Conservation (phyloP, 352 stramenopile species). For the Thalassiosira sp. region DNA sequence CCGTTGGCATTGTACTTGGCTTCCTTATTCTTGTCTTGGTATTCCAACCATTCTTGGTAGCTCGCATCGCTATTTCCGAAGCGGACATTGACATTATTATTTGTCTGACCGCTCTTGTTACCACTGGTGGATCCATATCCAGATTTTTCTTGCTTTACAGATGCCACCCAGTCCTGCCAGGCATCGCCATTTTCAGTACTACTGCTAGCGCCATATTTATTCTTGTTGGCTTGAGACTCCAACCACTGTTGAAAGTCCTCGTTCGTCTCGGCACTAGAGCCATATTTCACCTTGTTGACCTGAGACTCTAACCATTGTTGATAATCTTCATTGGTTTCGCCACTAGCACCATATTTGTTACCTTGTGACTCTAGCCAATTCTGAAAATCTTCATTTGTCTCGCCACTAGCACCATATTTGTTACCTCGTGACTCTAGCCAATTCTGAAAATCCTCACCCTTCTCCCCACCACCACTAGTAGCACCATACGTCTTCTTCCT, state of each 20-base stretch:
- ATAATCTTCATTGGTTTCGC: neutral
- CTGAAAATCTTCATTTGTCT: neutral
- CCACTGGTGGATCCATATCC: constrained; percentile 3
- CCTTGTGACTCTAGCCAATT: constrained; percentile 1
- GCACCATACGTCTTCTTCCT: constrained; percentile 6
- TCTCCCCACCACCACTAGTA: neutral
- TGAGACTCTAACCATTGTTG: neutral
- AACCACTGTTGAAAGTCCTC: constrained; percentile 11
- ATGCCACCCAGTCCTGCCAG: constrained; percentile 13
- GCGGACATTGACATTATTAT: constrained; percentile 9
- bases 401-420: constrained; percentile 7
- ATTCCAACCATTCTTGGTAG: constrained; percentile 42
- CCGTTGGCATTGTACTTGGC: constrained; percentile 42
- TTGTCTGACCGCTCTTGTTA: neutral
- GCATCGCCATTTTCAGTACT: constrained; percentile 6
- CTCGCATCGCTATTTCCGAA: constrained; percentile 13
- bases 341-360: constrained; percentile 9
- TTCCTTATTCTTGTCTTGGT: constrained; percentile 25
- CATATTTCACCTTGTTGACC: constrained; percentile 4
- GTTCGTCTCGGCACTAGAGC: neutral
- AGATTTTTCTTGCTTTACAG: neutral
- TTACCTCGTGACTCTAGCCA: constrained; percentile 10
- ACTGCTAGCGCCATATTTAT: constrained; percentile 13
- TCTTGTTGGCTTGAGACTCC: neutral
- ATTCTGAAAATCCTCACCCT: constrained; percentile 9